Base-by-base conservation (phyloP, 2,329 filamentous ascomycete species). In the Neopestalotiopsis sp. region DNA sequence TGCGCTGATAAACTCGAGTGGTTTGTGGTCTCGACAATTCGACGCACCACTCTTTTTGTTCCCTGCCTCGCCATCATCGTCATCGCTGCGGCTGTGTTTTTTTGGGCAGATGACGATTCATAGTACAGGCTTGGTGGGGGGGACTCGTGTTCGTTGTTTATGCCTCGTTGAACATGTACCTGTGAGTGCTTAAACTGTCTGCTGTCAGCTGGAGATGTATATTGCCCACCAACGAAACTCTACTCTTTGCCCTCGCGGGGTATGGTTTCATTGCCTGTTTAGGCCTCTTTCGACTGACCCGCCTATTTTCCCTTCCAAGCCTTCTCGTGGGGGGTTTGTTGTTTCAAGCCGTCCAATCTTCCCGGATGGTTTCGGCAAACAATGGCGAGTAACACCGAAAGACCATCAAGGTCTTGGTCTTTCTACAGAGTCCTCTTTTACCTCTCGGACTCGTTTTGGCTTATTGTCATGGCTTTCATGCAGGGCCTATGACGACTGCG, bases 401-500 rank as follows among this genome's bases (percentile, higher is more conserved):
- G 17, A 45, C 61, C 3, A 20, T 49, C 20, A 14, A 45, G 32
- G 61, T 49, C 61, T 14, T 13, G 28, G 28, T 52, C 61, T 64
- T 28, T 28, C 28, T 20, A 9, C 40, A 20, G 12, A 28, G 24
- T 28, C 34, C 34, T 38, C 34, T 45, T 28, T 10, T n/a, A 64
- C 40, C 40, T 64, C 42, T 30, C 34, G 10, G 34, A 38, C 34
- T 17, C 61, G 61, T 45, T 28, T 20, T 17, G 24, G 59, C 38
- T 20, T 24, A 6, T 10, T 10, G 20, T 30, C 30, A 14, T 34
- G 57, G 24, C 24, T 17, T 59, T 12, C 17, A 59, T 34, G 24
- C 24, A 30, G 57, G 59, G 32, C 59, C 32, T 62, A 59, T 59
- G 57, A 59, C 32, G 59, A 64, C n/a, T 24, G 20, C 45, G 45